phyloP scores from a whole-genome alignment of 805 yeast genomes.

The Teunomyces gatunensis region DNA sequence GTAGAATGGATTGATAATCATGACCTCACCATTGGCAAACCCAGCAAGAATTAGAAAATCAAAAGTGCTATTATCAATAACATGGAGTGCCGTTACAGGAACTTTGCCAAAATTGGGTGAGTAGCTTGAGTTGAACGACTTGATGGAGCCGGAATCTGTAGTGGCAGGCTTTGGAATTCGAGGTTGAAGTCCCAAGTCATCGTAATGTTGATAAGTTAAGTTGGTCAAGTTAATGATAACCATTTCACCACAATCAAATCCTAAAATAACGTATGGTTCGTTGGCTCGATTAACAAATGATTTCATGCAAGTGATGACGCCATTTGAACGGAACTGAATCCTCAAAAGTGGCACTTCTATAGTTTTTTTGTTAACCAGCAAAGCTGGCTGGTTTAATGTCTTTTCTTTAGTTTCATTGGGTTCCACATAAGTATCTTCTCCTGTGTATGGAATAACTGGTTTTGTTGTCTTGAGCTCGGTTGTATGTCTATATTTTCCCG shows the following conservation, averaged over 20 bases:
- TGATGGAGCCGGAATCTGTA: slow-evolving; percentile 7
- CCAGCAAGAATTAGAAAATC: slow-evolving; percentile 57
- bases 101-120: slow-evolving; percentile 10
- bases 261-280: slow-evolving; percentile 53
- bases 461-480: slow-evolving; percentile 16
- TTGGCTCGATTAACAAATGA: slow-evolving; percentile 23
- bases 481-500: slow-evolving; percentile 22
- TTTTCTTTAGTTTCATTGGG: background rate
- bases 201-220: slow-evolving; percentile 42
- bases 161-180: slow-evolving; percentile 8
- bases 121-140: slow-evolving; percentile 16
- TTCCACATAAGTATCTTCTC: slow-evolving; percentile 11
- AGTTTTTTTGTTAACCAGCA: slow-evolving; percentile 22
- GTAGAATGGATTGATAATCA: slow-evolving; percentile 41
- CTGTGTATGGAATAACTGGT: slow-evolving; percentile 19
- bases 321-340: slow-evolving; percentile 31
- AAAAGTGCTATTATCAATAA: slow-evolving; percentile 28
- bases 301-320: slow-evolving; percentile 41
- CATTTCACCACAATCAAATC: slow-evolving; percentile 67
- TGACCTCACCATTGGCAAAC: slow-evolving; percentile 60
- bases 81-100: slow-evolving; percentile 20
- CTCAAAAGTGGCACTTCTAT: slow-evolving; percentile 47
- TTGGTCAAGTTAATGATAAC: slow-evolving; percentile 56
- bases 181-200: slow-evolving; percentile 31
- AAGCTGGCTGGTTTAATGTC: background rate